phyloP scores from a whole-genome alignment of 495 filamentous ascomycete genomes.

The Lichenothelia convexa region DNA sequence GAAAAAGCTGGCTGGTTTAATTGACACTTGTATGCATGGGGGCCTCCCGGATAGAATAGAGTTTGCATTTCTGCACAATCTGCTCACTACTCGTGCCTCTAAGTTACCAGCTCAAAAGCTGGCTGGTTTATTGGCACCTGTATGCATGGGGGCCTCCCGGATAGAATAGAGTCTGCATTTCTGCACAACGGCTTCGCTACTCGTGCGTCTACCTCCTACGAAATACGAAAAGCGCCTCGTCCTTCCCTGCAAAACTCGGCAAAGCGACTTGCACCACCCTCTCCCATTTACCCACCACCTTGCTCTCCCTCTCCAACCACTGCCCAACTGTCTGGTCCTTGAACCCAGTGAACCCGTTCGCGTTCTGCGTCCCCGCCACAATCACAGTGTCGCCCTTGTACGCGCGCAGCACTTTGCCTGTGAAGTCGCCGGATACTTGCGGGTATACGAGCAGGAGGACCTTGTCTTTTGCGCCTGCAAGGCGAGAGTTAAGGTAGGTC shows the following conservation, averaged over 20 bases:
- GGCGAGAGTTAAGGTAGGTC: conserved; percentile 23
- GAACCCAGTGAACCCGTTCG: conserved; percentile 46
- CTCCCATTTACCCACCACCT: conserved; percentile 9
- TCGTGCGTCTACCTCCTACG: too few relatives aligned
- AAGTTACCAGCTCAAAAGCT: too few relatives aligned
- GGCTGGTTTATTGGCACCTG: too few relatives aligned
- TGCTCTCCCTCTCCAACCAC: conserved; percentile 31
- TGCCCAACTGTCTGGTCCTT: conserved; percentile 32
- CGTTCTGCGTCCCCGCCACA: conserved; percentile 45
- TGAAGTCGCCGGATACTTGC: conserved; percentile 36
- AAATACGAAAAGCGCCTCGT: conserved; percentile 26
- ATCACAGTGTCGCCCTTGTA: conserved; percentile 39
- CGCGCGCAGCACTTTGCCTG: conserved; percentile 28
- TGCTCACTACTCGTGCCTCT: too few relatives aligned
- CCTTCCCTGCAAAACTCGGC: conserved; percentile 26
- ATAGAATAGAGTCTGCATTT: too few relatives aligned
- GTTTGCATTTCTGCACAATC: too few relatives aligned
- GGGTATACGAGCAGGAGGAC: conserved; percentile 45
- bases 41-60: too few relatives aligned
- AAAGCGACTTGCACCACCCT: conserved; percentile 18
- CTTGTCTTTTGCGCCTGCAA: conserved; percentile 22
- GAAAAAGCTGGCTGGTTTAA: too few relatives aligned
- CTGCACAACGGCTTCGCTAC: too few relatives aligned
- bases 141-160: too few relatives aligned
- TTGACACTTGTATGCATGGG: too few relatives aligned